Evolutionary conservation across 768 basidiomycete species (phyloP).

Genomic region (Gloeostereum incarnatum): DNA sequence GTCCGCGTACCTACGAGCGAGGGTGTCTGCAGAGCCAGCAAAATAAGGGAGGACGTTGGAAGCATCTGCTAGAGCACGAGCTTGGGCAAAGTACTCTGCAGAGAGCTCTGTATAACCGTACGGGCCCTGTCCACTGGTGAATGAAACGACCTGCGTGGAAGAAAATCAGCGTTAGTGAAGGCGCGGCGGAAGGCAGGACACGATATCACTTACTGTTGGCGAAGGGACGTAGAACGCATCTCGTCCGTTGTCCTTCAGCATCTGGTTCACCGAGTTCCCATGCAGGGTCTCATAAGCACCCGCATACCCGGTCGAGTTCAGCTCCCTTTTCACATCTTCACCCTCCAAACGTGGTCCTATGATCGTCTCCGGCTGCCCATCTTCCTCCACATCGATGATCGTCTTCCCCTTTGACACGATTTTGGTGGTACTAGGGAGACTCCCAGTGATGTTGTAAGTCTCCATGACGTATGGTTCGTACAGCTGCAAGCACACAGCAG

Average conservation of each 20-base stretch:
- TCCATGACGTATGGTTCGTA: constrained; percentile 10
- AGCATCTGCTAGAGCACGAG: constrained; percentile 27
- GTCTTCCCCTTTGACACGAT: constrained; percentile 21
- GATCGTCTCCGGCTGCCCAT: constrained; percentile 12
- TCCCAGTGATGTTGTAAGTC: constrained; percentile 17
- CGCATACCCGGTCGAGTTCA: constrained; percentile 19
- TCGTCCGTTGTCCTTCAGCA: constrained; percentile 25
- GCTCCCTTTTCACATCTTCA: constrained; percentile 11
- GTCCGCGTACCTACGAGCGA: constrained; percentile 27
- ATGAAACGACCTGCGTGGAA: constrained; percentile 23
- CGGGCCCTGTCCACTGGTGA: constrained; percentile 24
- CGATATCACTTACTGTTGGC: constrained; percentile 20
- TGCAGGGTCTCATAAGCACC: constrained; percentile 19
- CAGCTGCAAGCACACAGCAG: constrained; percentile 10
- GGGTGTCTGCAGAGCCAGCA: constrained; percentile 22
- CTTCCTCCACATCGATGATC: constrained; percentile 13
- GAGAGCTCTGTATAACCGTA: constrained; percentile 28
- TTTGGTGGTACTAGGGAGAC: constrained; percentile 17
- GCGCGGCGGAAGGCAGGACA: neutral
- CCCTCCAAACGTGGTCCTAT: constrained; percentile 12
- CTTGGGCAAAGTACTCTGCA: constrained; percentile 18
- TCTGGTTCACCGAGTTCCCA: constrained; percentile 26
- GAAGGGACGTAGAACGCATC: constrained; percentile 29
- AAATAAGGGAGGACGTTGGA: constrained; percentile 32
- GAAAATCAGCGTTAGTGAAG: neutral